A percentile compares a stretch with the other conserved stretches of the same genome.
Conservation (phyloP, 768 basidiomycete species). For the Terana coerulea region DNA sequence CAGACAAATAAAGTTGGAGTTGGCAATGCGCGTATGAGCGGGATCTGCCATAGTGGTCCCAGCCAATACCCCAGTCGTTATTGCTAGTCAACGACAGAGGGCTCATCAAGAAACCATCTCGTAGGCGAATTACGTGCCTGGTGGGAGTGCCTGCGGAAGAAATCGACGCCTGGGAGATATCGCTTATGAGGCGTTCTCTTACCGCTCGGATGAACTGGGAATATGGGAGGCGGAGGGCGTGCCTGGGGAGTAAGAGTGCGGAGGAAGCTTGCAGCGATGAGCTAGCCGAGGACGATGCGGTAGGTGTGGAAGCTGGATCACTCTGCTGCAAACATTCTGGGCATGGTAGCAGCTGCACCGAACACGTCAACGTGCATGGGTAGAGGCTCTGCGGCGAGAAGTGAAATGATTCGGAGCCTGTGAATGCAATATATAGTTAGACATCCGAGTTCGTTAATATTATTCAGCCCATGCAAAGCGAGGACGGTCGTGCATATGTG, state of each 20-base stretch:
- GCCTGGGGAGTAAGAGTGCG: conserved; percentile 38
- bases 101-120: conserved; percentile 61
- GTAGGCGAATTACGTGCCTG: conserved; percentile 45
- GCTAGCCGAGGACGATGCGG: conserved; percentile 15
- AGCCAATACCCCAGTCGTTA: conserved; percentile 62
- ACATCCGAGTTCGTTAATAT: neutral
- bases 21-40: conserved; percentile 59
- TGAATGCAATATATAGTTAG: neutral
- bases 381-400: conserved; percentile 50
- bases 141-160: conserved; percentile 17
- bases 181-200: conserved; percentile 49
- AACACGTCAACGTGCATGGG: conserved; percentile 49
- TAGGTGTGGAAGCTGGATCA: conserved; percentile 4
- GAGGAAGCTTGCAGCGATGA: conserved; percentile 10
- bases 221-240: conserved; percentile 37
- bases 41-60: conserved; percentile 51
- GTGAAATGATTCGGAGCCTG: conserved; percentile 40
- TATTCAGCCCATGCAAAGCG: neutral
- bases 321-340: conserved; percentile 27
- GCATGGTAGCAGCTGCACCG: conserved; percentile 37
- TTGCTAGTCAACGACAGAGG: conserved; percentile 33
- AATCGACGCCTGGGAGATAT: conserved; percentile 45
- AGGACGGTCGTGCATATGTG: neutral
- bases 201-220: conserved; percentile 58
- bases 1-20: conserved; percentile 26